Evolutionary conservation across 345 rosid species (phyloP), one percentile per base, ranked within the genome.

Genomic region (Aethionema arabicum): DNA sequence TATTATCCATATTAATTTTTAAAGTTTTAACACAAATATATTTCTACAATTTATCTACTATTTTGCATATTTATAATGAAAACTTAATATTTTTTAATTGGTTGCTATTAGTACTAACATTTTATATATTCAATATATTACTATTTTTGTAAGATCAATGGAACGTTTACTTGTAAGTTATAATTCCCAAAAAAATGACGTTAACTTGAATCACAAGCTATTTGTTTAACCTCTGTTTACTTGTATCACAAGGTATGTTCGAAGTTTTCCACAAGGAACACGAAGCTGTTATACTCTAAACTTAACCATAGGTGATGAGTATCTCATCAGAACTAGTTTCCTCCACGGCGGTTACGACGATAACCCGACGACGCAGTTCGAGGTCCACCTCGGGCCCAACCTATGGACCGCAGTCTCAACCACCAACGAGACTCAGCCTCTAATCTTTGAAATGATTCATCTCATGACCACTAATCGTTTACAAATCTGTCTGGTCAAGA

Each of bases 401-500:
- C 59, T 46, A 5, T 85, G 84, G 89, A 43, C 0, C 7, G 61
- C 62, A 0, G 66, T 81, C 32, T 30, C 47, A 13, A 38, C 78
- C 4, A 30, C 40, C 5, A 72, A 83, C 43, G 79, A 69, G 58
- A 60, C 69, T 0, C 5, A 5, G 4, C 15, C n/a, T 4, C 3
- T 16, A 2, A 10, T 5, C 16, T 0, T 0, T 32, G 92, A 83
- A 61, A 68, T 83, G 15, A 59, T 84, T 27, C 72, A 85, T 74
- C 4, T 61, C 11, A 56, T 79, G n/a, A 39, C 49, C 3, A 51
- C 69, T 8, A 65, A 77, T 7, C 59, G 67, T 11, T 53, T 80
- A 15, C 67, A 76, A 49, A 32, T 85, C 43, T 88, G 93, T 68
- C 63, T 81, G 2, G 83, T 80, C 11, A 84, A 88, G 36, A 68